These are phyloP conservation scores for Exophiala dermatitidis DNA, from an alignment of 2,329 filamentous ascomycete species.

Conservation along the genomic window DNA sequence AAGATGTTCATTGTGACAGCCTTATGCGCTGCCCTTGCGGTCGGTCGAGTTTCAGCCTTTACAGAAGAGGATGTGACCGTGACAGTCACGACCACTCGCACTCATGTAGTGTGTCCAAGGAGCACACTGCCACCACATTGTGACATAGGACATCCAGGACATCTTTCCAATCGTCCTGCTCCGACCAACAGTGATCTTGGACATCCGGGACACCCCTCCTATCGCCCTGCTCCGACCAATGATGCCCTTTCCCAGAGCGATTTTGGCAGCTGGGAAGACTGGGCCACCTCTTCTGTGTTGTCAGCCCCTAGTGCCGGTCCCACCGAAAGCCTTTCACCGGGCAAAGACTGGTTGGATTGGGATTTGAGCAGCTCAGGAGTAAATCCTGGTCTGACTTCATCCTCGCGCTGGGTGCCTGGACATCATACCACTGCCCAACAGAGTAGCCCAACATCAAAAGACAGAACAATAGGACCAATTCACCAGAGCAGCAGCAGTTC, in stretches of 20 bases:
- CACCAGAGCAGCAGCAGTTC: too few species aligned
- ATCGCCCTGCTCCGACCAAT: background rate
- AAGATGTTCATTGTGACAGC: too few species aligned
- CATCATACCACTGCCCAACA: too few species aligned
- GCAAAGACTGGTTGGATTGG: background rate
- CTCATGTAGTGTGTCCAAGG: conserved; percentile 4
- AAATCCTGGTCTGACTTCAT: too few species aligned
- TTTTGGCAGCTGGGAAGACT: background rate
- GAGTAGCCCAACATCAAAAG: too few species aligned
- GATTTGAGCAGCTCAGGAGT: background rate
- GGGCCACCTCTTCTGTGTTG: background rate
- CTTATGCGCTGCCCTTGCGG: background rate
- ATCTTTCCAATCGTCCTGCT: background rate
- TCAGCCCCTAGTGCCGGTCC: background rate
- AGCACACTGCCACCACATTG: background rate
- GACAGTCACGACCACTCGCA: conserved; percentile 4
- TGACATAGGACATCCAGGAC: background rate
- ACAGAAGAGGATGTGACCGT: conserved; percentile 1
- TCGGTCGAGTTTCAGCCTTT: background rate
- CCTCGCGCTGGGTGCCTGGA: too few species aligned
- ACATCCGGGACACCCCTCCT: background rate
- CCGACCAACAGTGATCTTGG: background rate
- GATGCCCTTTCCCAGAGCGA: background rate
- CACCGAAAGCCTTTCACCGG: too few species aligned
- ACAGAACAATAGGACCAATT: too few species aligned